Evolutionary conservation across 352 stramenopile species (phyloP).

Genomic region (Pythium rishiriense): DNA sequence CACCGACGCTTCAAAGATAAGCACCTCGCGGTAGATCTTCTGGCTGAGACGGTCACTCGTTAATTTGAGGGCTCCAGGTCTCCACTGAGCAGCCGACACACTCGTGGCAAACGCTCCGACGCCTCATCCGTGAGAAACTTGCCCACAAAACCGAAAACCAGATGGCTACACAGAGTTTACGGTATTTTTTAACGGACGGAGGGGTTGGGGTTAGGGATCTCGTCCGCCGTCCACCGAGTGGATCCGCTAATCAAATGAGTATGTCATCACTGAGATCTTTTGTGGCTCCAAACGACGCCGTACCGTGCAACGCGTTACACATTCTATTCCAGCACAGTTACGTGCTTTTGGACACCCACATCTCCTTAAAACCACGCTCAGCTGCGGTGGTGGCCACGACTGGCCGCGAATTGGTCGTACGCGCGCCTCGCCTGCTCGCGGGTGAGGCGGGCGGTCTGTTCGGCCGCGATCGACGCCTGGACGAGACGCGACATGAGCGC

Average conservation of each 20-base stretch:
- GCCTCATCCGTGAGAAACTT: too few species aligned
- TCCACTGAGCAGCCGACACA: too few species aligned
- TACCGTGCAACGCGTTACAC: not conserved
- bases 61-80: too few species aligned
- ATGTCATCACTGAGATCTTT: not conserved
- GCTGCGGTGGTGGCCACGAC: not conserved
- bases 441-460: constrained; percentile 45
- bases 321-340: not conserved
- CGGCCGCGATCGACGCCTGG: constrained; percentile 29
- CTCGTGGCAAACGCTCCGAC: too few species aligned
- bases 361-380: not conserved
- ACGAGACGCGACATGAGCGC: constrained; percentile 35
- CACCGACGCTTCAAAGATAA: not conserved
- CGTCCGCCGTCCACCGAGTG: too few species aligned
- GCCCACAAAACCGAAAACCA: too few species aligned
- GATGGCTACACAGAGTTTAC: too few species aligned
- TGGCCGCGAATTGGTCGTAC: constrained; percentile 32
- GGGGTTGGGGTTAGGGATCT: too few species aligned
- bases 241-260: not conserved
- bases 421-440: constrained; percentile 40
- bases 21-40: too few species aligned
- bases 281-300: too few species aligned
- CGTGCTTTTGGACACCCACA: not conserved
- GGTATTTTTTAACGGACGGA: too few species aligned
- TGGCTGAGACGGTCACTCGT: too few species aligned